Percentiles rank a stretch among this genome's conserved stretches.
phyloP scores from a whole-genome alignment of 139 green algal species.

The Micromonas commoda region DNA sequence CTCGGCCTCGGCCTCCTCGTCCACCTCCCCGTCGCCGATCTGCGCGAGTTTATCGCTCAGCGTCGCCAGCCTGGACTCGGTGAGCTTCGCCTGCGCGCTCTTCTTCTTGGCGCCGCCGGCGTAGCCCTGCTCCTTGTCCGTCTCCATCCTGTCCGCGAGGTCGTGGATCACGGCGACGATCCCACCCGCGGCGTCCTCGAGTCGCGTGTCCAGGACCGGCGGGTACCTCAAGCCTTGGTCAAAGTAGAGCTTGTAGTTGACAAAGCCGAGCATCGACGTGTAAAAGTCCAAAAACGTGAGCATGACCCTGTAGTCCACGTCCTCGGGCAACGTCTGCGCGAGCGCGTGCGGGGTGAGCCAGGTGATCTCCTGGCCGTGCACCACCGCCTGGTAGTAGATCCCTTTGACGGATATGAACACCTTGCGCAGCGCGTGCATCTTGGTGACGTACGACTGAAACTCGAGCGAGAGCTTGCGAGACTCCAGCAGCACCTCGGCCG shows the following conservation, averaged over 20 bases:
- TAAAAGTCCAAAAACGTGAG: slow-evolving; percentile 99
- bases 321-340: slow-evolving; percentile 72
- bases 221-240: slow-evolving; percentile 74
- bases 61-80: slow-evolving; percentile 26
- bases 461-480: slow-evolving; percentile 72
- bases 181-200: slow-evolving; percentile 23
- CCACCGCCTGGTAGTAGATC: slow-evolving; percentile 92
- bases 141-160: slow-evolving; percentile 38
- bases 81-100: neutral
- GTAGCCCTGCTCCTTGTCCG: slow-evolving; percentile 1
- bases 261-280: slow-evolving; percentile 59
- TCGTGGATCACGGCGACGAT: slow-evolving; percentile 62
- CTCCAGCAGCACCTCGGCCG: neutral
- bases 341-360: slow-evolving; percentile 92
- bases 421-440: slow-evolving; percentile 71
- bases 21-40: slow-evolving; percentile 28
- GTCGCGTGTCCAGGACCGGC: slow-evolving; percentile 61
- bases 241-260: slow-evolving; percentile 97
- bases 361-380: slow-evolving; percentile 83
- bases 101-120: slow-evolving; percentile 3
- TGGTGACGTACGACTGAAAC: slow-evolving; percentile 88
- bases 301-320: slow-evolving; percentile 98
- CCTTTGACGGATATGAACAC: slow-evolving; percentile 96
- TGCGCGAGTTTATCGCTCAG: slow-evolving; percentile 34
- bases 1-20: slow-evolving; percentile 23